Conservation (phyloP, 2,329 filamentous ascomycete species). For the Scedosporium boydii region DNA sequence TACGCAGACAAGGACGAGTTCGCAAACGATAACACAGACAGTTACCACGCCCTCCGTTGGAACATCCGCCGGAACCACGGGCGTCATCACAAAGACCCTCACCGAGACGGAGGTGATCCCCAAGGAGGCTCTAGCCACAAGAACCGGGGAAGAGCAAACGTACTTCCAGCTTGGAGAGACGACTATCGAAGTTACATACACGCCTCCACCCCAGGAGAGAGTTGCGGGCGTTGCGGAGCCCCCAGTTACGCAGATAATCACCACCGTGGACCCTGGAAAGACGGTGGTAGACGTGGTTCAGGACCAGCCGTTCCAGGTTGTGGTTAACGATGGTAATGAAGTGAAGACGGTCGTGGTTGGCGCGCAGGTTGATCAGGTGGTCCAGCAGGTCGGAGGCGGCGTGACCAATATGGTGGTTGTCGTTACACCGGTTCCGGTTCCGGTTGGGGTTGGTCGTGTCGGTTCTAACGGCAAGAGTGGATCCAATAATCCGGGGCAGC, state of each 20-base stretch:
- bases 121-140: not conserved
- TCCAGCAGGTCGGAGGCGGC: conserved; percentile 6
- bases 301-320: conserved; percentile 5
- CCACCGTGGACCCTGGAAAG: conserved; percentile 13
- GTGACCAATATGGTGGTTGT: conserved; percentile 8
- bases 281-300: conserved; percentile 11
- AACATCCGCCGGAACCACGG: not conserved
- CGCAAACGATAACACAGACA: not conserved
- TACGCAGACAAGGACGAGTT: not conserved
- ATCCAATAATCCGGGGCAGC: not conserved
- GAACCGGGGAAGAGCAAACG: not conserved
- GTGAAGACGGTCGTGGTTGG: conserved; percentile 8
- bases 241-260: conserved; percentile 14
- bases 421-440: conserved; percentile 9
- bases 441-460: not conserved
- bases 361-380: conserved; percentile 1
- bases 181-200: conserved; percentile 13
- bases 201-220: conserved; percentile 6
- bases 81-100: not conserved
- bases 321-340: conserved; percentile 7
- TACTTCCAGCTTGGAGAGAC: conserved; percentile 12
- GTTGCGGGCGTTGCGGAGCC: conserved; percentile 1
- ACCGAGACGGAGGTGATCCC: not conserved
- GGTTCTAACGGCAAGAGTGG: conserved; percentile 3
- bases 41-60: not conserved